Evolutionary conservation across 176 grass and related monocot genomes (phyloP), one percentile per base, ranked within the genome.

Genomic region (Oryza nivara): DNA sequence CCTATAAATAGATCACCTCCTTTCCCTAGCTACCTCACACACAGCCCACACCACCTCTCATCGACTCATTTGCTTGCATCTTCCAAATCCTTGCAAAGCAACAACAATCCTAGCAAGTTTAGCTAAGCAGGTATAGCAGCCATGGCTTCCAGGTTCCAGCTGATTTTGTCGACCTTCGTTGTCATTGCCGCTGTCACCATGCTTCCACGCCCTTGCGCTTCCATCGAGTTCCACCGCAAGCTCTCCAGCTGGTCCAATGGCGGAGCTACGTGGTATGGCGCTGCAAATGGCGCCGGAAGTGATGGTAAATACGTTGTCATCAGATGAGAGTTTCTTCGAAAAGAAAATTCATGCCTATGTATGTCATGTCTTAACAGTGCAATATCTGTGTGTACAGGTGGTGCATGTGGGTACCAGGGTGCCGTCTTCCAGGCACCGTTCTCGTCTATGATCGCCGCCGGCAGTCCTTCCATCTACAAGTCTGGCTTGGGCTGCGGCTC

Each of bases 201-300:
- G 6, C 30, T 89, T 11, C 41, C 89, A 54, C 65, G 67, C 38
- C 79, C 83, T 45, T 79, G 86, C 60, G 67, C 81, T 3, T 80
- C 85, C 52, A 54, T 79, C 6, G 74, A 72, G 64, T 83, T 92
- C 34, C 87, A 74, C 79, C 92, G 89, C 32, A 87, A 87, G 92
- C 86, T 92, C 72, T 58, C 88, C 52, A 72, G 80, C 35, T 94
- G 85, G 89, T 84, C 79, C 48, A 35, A 61, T 4, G 89, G 82
- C 32, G 80, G 73, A 32, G 94, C 83, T 17, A 97, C 92, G 9
- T 97, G 94, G 94, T 97, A 97, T 46, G 94, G 90, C 19, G 85
- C 68, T 6, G 74, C 89, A 8, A 75, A 54, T 15, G 90, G 94
- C 10, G 94, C 90, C 4, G 94, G 94, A 76, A 97, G 86, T 32